Percentiles rank a stretch among this genome's conserved stretches.
These are phyloP conservation scores for Apiospora kogelbergensis DNA, from an alignment of 2,329 filamentous ascomycete genomes.

Conservation along the genomic window DNA sequence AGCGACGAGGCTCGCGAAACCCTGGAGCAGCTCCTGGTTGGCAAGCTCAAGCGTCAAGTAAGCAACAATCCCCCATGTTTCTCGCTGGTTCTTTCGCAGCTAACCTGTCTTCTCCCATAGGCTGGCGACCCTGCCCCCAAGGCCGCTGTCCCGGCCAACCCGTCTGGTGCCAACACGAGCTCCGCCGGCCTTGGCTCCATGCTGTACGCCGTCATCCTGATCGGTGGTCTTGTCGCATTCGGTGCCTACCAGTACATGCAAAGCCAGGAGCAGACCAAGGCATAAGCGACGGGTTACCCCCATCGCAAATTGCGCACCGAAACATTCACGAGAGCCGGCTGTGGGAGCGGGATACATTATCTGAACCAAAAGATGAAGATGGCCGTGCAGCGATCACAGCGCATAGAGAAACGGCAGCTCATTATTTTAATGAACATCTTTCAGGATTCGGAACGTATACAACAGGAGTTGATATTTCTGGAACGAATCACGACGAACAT, in stretches of 20 bases:
- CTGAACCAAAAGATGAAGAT: not conserved
- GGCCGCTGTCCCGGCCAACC: constrained; percentile 47
- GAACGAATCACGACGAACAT: constrained; percentile 14
- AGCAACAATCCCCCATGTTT: constrained; percentile 30
- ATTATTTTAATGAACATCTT: constrained; percentile 4
- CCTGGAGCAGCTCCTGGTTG: constrained; percentile 73
- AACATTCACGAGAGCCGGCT: not conserved
- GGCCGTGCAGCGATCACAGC: not conserved
- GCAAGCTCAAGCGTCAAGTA: constrained; percentile 79
- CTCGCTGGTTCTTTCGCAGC: constrained; percentile 8
- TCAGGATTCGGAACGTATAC: constrained; percentile 4
- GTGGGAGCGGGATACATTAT: not conserved
- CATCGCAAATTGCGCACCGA: not conserved
- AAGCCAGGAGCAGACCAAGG: constrained; percentile 42
- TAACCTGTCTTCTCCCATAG: constrained; percentile 40
- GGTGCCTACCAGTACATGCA: constrained; percentile 84
- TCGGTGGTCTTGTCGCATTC: constrained; percentile 77
- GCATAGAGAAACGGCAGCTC: not conserved
- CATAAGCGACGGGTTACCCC: constrained; percentile 17
- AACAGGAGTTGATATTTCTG: not conserved
- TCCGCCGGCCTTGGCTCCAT: constrained; percentile 68
- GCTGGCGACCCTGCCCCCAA: constrained; percentile 78
- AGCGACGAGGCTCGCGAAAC: constrained; percentile 97
- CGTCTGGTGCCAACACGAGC: constrained; percentile 49
- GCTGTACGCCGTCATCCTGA: constrained; percentile 76